Evolutionary conservation across 1,139 yeast genomes (phyloP), one percentile per base, ranked within the genome.

Genomic region (Debaryomycetaceae sp.): DNA sequence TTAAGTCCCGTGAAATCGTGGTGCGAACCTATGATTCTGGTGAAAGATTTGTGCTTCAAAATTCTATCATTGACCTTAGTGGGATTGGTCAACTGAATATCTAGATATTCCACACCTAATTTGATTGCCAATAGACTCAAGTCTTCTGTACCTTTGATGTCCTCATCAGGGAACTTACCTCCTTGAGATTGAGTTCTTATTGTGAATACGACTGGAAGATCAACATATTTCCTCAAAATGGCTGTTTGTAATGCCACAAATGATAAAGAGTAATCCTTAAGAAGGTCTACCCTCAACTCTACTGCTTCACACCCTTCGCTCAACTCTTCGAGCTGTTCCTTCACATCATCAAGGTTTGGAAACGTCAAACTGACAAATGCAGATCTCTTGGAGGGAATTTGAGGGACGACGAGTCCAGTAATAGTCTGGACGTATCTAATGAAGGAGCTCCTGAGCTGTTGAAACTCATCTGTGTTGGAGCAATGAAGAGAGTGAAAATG

Each of bases 401-500:
- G 57, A 13, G 63, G 55, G 17, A 51, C 47, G 33, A 65, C 59
- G n/a, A 62, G 58, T 9, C 97, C 96, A 35, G 89, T 80, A 46
- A 89, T 81, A 37, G 77, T 78, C 42, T 72, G 67, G 50, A 87
- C 68, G 59, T 78, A 90, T 24, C 69, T 68, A 23, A 75, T 70
- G 60, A 90, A 83, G 1, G 88, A 78, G 41, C 66, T 69, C 61
- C 83, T 78, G 58, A 89, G 72, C 44, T 69, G 75, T 42, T 66
- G 67, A 54, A 86, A 81, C 52, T 87, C 88, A 11, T 59, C 64
- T 34, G 74, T 77, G 23, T 68, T 69, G 5, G 72, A 64, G 62
- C 95, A 86, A 55, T 85, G 89, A 27, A 89, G 80, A 1, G 96
- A 83, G 68, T 78, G 89, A 69, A 86, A 89, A 57, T 80, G 78